Evolutionary conservation across 371 early-diverging fungal species (phyloP).

Genomic region (Catenaria anguillulae): DNA sequence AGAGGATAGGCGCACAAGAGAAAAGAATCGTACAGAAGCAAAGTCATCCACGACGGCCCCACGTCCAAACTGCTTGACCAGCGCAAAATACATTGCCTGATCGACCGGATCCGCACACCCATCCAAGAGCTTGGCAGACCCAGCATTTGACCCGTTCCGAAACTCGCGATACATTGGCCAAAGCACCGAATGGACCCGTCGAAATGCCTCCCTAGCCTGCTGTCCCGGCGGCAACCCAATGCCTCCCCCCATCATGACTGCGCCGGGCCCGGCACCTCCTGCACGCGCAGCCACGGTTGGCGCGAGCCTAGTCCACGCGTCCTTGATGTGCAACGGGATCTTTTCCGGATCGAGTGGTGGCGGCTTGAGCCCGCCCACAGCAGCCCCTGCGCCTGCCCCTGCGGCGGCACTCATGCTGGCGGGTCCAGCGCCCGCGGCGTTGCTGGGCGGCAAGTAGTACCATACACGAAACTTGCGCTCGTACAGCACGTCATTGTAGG

Average conservation of each 20-base stretch:
- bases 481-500: constrained; percentile 29
- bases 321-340: background rate
- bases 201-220: background rate
- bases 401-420: background rate
- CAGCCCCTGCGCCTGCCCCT: background rate
- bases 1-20: background rate
- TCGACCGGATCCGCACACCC: background rate
- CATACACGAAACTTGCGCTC: constrained; percentile 19
- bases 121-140: background rate
- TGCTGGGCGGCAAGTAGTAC: background rate
- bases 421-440: background rate
- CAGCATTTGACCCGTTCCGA: background rate
- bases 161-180: background rate
- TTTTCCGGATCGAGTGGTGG: background rate
- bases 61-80: background rate
- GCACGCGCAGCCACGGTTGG: background rate
- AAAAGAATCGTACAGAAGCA: background rate
- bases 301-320: background rate
- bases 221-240: background rate
- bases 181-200: background rate
- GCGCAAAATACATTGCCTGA: background rate
- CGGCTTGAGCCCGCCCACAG: background rate
- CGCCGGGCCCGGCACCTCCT: background rate
- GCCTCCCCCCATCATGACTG: background rate
- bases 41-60: background rate